Evolutionary conservation across 2,329 filamentous ascomycete genomes (phyloP).

Genomic region (Graphiopsis chlorocephala): DNA sequence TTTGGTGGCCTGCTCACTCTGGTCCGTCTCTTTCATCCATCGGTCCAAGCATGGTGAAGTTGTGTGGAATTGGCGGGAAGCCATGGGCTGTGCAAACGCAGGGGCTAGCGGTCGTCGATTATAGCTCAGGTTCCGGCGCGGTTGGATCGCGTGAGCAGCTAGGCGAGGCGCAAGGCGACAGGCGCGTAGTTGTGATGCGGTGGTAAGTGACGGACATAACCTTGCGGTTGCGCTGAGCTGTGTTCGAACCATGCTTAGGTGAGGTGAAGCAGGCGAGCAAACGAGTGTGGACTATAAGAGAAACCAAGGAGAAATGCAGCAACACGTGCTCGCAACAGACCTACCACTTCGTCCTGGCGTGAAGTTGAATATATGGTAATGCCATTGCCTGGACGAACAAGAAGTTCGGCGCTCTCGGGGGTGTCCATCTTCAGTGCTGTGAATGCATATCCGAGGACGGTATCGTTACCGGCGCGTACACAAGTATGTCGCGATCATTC

Average conservation of each 20-base stretch:
- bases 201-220: not conserved
- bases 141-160: not conserved
- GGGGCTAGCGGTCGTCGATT: not conserved
- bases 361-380: not conserved
- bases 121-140: not conserved
- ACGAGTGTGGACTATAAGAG: not conserved
- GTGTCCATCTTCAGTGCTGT: not conserved
- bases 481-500: not conserved
- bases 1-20: constrained; percentile 37
- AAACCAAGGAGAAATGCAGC: not conserved
- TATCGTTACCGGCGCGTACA: not conserved
- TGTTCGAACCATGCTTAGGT: not conserved
- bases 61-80: not conserved
- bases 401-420: constrained; percentile 1
- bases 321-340: not conserved
- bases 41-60: not conserved
- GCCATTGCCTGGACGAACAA: not conserved
- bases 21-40: not conserved
- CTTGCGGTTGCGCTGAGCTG: constrained; percentile 2
- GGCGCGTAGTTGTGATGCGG: not conserved
- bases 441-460: not conserved
- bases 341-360: not conserved
- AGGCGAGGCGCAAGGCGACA: not conserved
- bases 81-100: not conserved
- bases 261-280: too few species aligned